Evolutionary conservation across 2,329 filamentous ascomycete species (phyloP), one percentile per base, ranked within the genome.

Genomic region (Scytalidium sp.): DNA sequence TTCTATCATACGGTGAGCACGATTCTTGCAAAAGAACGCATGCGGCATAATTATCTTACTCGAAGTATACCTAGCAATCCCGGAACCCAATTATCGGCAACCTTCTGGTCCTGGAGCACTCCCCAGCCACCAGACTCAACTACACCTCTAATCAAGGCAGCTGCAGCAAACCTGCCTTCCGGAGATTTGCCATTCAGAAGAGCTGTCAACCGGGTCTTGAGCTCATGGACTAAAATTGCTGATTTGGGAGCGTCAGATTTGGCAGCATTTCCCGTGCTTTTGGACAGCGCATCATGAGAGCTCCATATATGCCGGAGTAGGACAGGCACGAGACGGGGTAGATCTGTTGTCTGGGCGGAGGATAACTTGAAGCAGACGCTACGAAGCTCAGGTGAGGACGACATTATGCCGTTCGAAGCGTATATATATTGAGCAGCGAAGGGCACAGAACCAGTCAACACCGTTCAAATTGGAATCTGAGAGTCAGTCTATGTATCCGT

Each of bases 41-140:
- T 17, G 21, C 47, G 21, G 43, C 32, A 43, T 42, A 42, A 29
- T 22, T 27, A 41, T 47, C 57, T 47, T 70, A 89, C 87, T 67
- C 85, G 84, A 32, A 97, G 67, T 47, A 96, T 80, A 1, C 80
- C 79, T 46, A 97, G 69, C 25, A 97, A 71, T n/a, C 82, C 84
- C 57, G 81, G 77, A 53, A 94, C 84, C 88, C 93, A 96, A 2
- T 84, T 76, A 60, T 85, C 83, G 27, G 81, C 82, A n/a, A 36
- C 32, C 32, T 36, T 36, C 13, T 36, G 32, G 47, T 82, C 83
- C 55, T 85, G 83, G 51, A 97, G 75, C 50, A 87, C 82, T 63
- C 95, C 90, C 83, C 88, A 90, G 42, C 90, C 90, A 20, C 91
- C 91, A 39, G 87, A 82, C 60, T 97, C 92, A 41, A 96, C 75